Conservation (phyloP, 1,284 basidiomycete genomes). For the Fomitiporia mediterranea region DNA sequence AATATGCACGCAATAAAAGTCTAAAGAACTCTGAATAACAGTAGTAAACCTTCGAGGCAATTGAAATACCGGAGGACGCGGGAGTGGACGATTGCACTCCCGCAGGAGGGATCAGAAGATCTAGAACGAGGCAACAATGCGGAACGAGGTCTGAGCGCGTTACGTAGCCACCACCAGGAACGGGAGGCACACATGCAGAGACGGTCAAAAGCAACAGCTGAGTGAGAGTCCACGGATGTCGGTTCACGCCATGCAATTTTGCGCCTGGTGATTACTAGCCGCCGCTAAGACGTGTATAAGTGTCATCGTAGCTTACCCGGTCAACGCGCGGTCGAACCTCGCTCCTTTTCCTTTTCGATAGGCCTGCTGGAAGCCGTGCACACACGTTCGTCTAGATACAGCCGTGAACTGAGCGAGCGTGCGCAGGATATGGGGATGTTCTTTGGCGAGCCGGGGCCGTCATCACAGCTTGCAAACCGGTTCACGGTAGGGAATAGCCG, state of each 20-base stretch:
- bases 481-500: slow-evolving; percentile 1
- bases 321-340: background rate
- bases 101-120: background rate
- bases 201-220: background rate
- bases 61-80: background rate
- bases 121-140: background rate
- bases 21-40: no score
- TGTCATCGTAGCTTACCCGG: background rate
- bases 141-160: background rate
- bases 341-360: background rate
- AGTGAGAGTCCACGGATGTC: background rate
- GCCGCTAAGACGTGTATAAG: background rate
- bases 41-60: no score
- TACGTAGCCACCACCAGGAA: background rate
- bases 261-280: background rate
- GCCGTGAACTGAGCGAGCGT: background rate
- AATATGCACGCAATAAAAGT: no score
- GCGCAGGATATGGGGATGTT: background rate
- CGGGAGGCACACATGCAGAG: background rate
- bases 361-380: slow-evolving; percentile 6
- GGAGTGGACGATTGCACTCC: background rate
- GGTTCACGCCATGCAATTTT: background rate
- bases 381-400: slow-evolving; percentile 13
- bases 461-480: slow-evolving; percentile 6
- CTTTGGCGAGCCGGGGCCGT: slow-evolving; percentile 10